Percentiles rank a stretch among this genome's conserved stretches.
phyloP scores from a whole-genome alignment of 1,139 yeast species.

The Hemisphaericaspora subhashii region DNA sequence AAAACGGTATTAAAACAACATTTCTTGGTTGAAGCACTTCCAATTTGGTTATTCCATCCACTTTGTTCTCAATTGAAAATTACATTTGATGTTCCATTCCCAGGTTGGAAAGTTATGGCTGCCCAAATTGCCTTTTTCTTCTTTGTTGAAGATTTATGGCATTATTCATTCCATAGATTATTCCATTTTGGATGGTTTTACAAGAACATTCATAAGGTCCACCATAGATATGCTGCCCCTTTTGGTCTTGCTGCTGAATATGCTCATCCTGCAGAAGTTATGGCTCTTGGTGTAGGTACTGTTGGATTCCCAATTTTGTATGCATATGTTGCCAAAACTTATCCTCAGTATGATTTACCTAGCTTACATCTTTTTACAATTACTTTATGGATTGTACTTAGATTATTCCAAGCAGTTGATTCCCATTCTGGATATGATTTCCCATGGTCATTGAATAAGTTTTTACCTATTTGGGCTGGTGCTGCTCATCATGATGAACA shows the following conservation, averaged over 20 bases:
- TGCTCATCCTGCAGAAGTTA: constrained; percentile 93
- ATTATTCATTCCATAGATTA: constrained; percentile 88
- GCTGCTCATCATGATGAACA: constrained; percentile 98
- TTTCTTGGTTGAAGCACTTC: constrained; percentile 87
- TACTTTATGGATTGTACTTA: constrained; percentile 80
- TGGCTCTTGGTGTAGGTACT: constrained; percentile 88
- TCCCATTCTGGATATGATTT: constrained; percentile 97
- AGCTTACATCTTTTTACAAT: constrained; percentile 83
- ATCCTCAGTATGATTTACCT: constrained; percentile 26
- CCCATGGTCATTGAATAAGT: constrained; percentile 92
- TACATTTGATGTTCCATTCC: constrained; percentile 80
- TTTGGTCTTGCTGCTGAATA: constrained; percentile 96
- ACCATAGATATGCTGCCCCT: constrained; percentile 96
- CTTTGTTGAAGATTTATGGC: constrained; percentile 91
- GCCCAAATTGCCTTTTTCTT: constrained; percentile 74
- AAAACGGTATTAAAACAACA: constrained; percentile 82
- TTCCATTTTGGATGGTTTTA: constrained; percentile 85
- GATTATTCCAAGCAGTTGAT: constrained; percentile 93
- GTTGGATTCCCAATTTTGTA: constrained; percentile 85
- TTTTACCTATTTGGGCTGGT: constrained; percentile 96
- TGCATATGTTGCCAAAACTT: constrained; percentile 33
- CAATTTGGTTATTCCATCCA: constrained; percentile 96
- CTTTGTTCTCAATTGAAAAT: constrained; percentile 77
- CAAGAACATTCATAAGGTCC: constrained; percentile 91
- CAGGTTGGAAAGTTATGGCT: constrained; percentile 54